Evolutionary conservation across 2,329 filamentous ascomycete genomes (phyloP).

Genomic region (Laburnicola sp.): DNA sequence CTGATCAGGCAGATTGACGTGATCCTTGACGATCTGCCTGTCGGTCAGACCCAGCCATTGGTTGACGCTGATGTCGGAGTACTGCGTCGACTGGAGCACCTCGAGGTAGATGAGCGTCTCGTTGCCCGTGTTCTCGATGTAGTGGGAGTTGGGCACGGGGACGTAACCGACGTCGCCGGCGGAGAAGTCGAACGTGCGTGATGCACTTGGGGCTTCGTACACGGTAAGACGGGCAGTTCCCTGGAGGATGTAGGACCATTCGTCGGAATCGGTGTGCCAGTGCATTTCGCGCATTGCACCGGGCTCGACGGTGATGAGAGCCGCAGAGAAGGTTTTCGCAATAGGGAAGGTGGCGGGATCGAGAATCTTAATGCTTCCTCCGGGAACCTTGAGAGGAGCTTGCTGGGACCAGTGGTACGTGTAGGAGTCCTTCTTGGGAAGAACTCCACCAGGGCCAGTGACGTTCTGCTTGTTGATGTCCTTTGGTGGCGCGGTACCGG

Average conservation of each 20-base stretch:
- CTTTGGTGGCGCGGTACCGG: conserved; percentile 42
- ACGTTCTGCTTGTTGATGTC: conserved; percentile 51
- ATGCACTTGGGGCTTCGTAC: conserved; percentile 55
- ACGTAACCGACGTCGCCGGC: conserved; percentile 65
- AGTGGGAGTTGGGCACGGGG: conserved; percentile 59
- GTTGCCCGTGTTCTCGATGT: conserved; percentile 63
- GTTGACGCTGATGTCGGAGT: conserved; percentile 59
- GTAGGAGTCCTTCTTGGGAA: conserved; percentile 39
- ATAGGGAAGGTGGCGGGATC: conserved; percentile 62
- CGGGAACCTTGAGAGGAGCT: conserved; percentile 55
- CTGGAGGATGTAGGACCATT: conserved; percentile 64
- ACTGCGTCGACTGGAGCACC: conserved; percentile 57
- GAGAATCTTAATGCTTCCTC: conserved; percentile 63
- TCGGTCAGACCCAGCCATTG: conserved; percentile 61
- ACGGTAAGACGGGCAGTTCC: conserved; percentile 61
- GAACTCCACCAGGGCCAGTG: conserved; percentile 42
- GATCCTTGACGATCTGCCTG: conserved; percentile 44
- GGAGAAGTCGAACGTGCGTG: conserved; percentile 62
- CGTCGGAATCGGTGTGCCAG: conserved; percentile 64
- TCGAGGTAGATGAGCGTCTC: conserved; percentile 64
- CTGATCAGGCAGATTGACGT: no score
- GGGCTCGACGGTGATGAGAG: conserved; percentile 61
- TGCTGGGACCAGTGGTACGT: conserved; percentile 53
- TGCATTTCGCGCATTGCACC: conserved; percentile 68
- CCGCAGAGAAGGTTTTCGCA: conserved; percentile 58